Percentiles rank a stretch among this genome's conserved stretches.
Evolutionary conservation across 1,284 basidiomycete genomes (phyloP).

Genomic region (Moniliella sp.): DNA sequence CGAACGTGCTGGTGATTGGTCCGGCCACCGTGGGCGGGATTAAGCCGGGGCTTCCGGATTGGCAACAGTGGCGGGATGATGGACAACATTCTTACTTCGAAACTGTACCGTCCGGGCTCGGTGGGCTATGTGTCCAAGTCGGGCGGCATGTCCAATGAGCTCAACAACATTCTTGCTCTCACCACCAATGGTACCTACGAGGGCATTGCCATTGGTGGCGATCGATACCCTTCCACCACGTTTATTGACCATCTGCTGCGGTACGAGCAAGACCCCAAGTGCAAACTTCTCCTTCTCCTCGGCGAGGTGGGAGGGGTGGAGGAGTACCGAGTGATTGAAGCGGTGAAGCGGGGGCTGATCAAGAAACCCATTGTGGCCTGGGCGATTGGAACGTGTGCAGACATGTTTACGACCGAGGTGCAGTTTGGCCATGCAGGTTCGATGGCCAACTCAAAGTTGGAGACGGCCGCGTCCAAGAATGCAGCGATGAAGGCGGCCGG

Average conservation of each 20-base stretch:
- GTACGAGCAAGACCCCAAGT: conserved; percentile 86
- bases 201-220: conserved; percentile 97
- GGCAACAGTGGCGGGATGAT: conserved; percentile 99
- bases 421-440: conserved; percentile 96
- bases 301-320: conserved; percentile 98
- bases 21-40: conserved; percentile 97
- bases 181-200: conserved; percentile 97
- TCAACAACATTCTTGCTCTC: conserved; percentile 96
- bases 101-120: conserved; percentile 89
- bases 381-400: conserved; percentile 97
- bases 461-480: conserved; percentile 97
- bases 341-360: conserved; percentile 77
- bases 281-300: conserved; percentile 94
- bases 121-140: conserved; percentile 99
- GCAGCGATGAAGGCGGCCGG: conserved; percentile 84
- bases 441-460: conserved; percentile 89
- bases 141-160: conserved; percentile 98
- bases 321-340: conserved; percentile 95
- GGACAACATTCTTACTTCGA: conserved; percentile 97
- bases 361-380: conserved; percentile 96
- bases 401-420: conserved; percentile 98
- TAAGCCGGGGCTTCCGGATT: conserved; percentile 98
- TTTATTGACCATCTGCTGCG: conserved; percentile 97
- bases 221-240: conserved; percentile 90
- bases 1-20: conserved; percentile 81